Percentiles rank a stretch among this genome's conserved stretches.
These are phyloP conservation scores for Typha latifolia DNA, from an alignment of 176 grass and related monocot species.

Conservation along the genomic window DNA sequence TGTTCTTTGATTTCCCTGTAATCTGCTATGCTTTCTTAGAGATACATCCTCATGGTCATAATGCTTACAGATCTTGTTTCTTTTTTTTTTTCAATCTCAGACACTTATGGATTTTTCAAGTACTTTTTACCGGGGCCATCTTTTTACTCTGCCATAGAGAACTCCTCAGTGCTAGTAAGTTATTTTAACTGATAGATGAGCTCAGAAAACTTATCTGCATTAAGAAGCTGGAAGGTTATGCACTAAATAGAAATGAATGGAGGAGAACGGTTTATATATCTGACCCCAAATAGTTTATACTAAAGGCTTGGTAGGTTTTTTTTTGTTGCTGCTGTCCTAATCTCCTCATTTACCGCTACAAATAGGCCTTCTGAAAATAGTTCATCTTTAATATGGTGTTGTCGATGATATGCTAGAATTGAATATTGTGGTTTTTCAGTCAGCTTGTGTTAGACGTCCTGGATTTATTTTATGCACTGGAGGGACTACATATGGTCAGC, in stretches of 20 bases:
- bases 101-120: slow-evolving; percentile 75
- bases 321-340: too few species aligned
- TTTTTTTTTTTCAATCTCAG: slow-evolving; percentile 38
- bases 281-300: too few species aligned
- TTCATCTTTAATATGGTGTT: too few species aligned
- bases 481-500: slow-evolving; percentile 80
- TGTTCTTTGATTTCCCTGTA: slow-evolving; percentile 41
- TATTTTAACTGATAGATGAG: slow-evolving; percentile 12
- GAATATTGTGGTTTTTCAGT: slow-evolving; percentile 43
- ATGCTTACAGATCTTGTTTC: slow-evolving; percentile 12
- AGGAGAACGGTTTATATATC: too few species aligned
- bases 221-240: too few species aligned
- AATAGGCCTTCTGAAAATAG: too few species aligned
- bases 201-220: too few species aligned
- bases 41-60: slow-evolving; percentile 12
- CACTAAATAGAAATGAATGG: too few species aligned
- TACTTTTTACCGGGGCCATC: slow-evolving; percentile 75
- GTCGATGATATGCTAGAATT: neutral
- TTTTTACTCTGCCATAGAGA: slow-evolving; percentile 83
- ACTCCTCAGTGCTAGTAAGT: slow-evolving; percentile 64
- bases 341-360: too few species aligned
- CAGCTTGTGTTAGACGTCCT: slow-evolving; percentile 69
- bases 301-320: too few species aligned
- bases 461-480: slow-evolving; percentile 93
- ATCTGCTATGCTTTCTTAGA: slow-evolving; percentile 8